phyloP scores from a whole-genome alignment of 1,139 yeast species.

The Nadsonia commutata region DNA sequence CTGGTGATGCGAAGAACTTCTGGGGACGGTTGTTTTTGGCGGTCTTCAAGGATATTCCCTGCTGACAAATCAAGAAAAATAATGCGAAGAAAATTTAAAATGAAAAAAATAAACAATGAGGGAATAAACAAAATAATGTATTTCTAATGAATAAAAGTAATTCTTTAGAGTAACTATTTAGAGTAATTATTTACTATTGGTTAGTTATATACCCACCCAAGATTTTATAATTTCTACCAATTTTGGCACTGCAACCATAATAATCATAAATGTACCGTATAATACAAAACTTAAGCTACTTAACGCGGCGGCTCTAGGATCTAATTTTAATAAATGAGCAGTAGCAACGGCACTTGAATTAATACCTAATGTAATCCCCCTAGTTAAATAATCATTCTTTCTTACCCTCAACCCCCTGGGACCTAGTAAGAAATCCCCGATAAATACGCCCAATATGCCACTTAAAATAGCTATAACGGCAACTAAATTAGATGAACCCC shows the following conservation, averaged over 20 bases:
- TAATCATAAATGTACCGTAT: conserved; percentile 60
- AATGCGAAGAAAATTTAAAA: too few relatives aligned
- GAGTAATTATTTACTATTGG: background rate
- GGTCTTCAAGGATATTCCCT: too few relatives aligned
- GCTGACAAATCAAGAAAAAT: too few relatives aligned
- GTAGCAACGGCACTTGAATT: conserved; percentile 77
- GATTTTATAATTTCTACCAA: conserved; percentile 25
- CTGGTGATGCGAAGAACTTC: too few relatives aligned
- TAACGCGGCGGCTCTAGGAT: conserved; percentile 72
- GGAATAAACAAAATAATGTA: too few relatives aligned
- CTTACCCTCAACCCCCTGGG: conserved; percentile 33
- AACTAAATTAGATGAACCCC: conserved; percentile 58
- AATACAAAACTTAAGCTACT: conserved; percentile 56
- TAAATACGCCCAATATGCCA: conserved; percentile 61
- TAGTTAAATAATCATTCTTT: conserved; percentile 52
- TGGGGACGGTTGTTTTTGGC: too few relatives aligned
- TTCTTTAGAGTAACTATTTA: too few relatives aligned
- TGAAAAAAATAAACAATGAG: too few relatives aligned
- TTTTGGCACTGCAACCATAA: conserved; percentile 46
- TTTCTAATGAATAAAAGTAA: too few relatives aligned
- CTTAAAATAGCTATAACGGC: conserved; percentile 69
- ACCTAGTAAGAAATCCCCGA: conserved; percentile 41
- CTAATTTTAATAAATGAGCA: conserved; percentile 51
- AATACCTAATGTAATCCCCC: conserved; percentile 64
- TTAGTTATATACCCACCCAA: conserved; percentile 16